A percentile compares a stretch with the other conserved stretches of the same genome.
These are phyloP conservation scores for Henckelia pumila DNA, from an alignment of 257 asterid genomes.

Conservation along the genomic window DNA sequence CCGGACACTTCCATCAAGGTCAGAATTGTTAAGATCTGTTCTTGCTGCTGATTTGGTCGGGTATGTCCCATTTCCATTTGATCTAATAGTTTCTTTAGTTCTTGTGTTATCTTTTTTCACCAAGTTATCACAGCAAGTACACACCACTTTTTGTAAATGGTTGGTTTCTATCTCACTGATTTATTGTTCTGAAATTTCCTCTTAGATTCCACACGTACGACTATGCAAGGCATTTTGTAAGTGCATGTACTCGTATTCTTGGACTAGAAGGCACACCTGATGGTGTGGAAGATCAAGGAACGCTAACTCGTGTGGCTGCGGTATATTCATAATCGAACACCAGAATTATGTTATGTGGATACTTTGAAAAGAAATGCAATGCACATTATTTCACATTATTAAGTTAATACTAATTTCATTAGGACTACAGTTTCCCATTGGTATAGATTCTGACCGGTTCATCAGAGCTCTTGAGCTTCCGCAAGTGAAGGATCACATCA, in stretches of 20 bases:
- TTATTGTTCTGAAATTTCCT: slow-evolving; percentile 18
- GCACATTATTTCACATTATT: neutral
- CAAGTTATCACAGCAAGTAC: neutral
- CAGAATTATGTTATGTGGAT: slow-evolving; percentile 19
- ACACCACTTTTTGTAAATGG: neutral
- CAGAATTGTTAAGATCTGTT: too few relatives aligned
- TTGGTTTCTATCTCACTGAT: neutral
- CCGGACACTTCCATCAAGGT: too few relatives aligned
- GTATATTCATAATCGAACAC: slow-evolving; percentile 35
- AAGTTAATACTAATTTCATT: slow-evolving; percentile 22
- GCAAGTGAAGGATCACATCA: slow-evolving; percentile 63
- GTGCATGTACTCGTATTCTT: slow-evolving; percentile 92
- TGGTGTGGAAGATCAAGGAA: slow-evolving; percentile 95
- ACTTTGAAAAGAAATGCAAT: slow-evolving; percentile 22
- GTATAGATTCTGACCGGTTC: slow-evolving; percentile 89
- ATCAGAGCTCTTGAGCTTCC: slow-evolving; percentile 84
- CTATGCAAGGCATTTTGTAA: too few relatives aligned
- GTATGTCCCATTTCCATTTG: slow-evolving; percentile 36
- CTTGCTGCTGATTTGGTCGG: slow-evolving; percentile 92
- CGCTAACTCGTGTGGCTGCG: slow-evolving; percentile 91
- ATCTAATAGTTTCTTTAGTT: neutral
- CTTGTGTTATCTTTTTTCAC: neutral
- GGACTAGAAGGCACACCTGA: slow-evolving; percentile 98
- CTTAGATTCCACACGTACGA: too few relatives aligned
- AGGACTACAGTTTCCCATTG: slow-evolving; percentile 80